These are phyloP conservation scores for Chaetomium sp. DNA, from an alignment of 2,329 filamentous ascomycete species.

Conservation along the genomic window DNA sequence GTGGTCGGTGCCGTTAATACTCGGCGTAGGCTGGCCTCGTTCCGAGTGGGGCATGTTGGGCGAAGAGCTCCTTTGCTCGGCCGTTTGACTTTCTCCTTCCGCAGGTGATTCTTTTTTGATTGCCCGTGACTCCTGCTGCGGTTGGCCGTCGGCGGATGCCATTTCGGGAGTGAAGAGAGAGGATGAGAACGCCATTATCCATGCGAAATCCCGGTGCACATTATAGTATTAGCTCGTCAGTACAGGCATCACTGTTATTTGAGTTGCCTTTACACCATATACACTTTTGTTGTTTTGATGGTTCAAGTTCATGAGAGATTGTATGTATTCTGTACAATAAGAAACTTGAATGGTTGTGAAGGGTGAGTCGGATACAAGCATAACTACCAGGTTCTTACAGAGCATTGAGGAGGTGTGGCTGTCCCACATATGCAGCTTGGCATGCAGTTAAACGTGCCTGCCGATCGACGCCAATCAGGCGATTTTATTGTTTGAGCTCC, in stretches of 20 bases:
- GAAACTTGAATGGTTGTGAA: neutral
- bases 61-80: conserved; percentile 5
- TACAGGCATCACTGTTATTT: neutral
- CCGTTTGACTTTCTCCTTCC: neutral
- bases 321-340: too few species aligned
- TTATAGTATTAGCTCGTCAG: conserved; percentile 9
- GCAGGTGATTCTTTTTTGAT: conserved; percentile 16
- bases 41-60: conserved; percentile 15
- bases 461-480: conserved; percentile 20
- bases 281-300: conserved; percentile 4
- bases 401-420: neutral
- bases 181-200: conserved; percentile 32
- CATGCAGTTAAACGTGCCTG: conserved; percentile 9
- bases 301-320: neutral
- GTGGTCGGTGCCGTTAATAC: conserved; percentile 15
- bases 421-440: neutral
- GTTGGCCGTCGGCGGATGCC: conserved; percentile 18
- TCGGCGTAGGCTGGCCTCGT: conserved; percentile 1
- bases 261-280: neutral
- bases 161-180: conserved; percentile 30
- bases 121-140: conserved; percentile 2
- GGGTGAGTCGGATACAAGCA: conserved; percentile 24
- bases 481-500: conserved; percentile 22
- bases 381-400: neutral
- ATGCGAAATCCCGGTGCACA: conserved; percentile 18